Percentiles rank a stretch among this genome's conserved stretches.
Conservation (phyloP, 257 asterid species). For the Plantago major region DNA sequence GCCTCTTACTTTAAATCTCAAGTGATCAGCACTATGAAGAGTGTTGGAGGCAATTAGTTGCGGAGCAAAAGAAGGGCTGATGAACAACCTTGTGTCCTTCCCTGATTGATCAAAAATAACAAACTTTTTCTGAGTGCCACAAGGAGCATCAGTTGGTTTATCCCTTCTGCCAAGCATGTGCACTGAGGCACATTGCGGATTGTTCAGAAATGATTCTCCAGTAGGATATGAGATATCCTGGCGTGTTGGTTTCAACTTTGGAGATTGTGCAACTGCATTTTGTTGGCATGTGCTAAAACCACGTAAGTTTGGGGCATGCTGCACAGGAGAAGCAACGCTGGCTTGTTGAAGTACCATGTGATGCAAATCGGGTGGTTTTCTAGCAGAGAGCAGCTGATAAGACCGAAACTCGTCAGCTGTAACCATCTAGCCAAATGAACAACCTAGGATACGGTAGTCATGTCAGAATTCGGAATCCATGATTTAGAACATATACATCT, state of each 20-base stretch:
- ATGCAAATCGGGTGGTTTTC: conserved; percentile 39
- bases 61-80: conserved; percentile 31
- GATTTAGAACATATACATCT: conserved; percentile 23
- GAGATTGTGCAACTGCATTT: conserved; percentile 23
- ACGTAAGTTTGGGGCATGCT: conserved; percentile 5
- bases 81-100: conserved; percentile 41
- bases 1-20: conserved; percentile 22
- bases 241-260: not conserved
- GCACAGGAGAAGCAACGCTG: conserved; percentile 22
- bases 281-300: conserved; percentile 16
- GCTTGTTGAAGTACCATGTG: conserved; percentile 33
- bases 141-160: conserved; percentile 25
- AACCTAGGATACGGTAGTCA: conserved; percentile 32
- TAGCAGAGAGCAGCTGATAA: conserved; percentile 41
- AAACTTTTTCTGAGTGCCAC: conserved; percentile 33
- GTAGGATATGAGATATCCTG: conserved; percentile 22
- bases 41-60: conserved; percentile 23
- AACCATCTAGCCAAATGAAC: conserved; percentile 43
- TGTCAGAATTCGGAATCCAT: conserved; percentile 14
- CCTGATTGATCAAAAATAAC: conserved; percentile 58
- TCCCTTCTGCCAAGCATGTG: conserved; percentile 22
- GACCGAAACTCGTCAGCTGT: conserved; percentile 37
- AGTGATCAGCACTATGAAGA: conserved; percentile 17
- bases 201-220: conserved; percentile 22
- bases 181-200: conserved; percentile 17